Evolutionary conservation across 2,329 filamentous ascomycete species (phyloP).

Genomic region (Chrysoporthe deuterocubensis): DNA sequence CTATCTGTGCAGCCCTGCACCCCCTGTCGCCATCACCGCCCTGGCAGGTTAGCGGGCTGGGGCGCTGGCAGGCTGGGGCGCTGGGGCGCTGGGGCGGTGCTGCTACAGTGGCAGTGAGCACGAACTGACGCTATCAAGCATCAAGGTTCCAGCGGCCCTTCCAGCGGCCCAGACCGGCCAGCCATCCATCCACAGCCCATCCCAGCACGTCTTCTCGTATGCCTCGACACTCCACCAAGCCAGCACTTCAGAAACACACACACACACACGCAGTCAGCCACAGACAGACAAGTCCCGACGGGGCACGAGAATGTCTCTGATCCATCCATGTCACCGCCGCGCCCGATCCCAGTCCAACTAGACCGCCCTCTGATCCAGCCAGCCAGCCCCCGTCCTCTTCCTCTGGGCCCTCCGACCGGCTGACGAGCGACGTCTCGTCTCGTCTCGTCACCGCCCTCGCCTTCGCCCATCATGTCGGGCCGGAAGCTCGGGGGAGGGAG

Average conservation of each 20-base stretch:
- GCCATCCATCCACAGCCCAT: no score
- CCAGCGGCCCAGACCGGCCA: no score
- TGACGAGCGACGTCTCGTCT: constrained; percentile 4
- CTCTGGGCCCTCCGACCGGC: constrained; percentile 10
- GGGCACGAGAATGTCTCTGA: constrained; percentile 15
- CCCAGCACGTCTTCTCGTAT: no score
- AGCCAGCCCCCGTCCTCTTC: neutral
- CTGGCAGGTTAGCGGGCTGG: no score
- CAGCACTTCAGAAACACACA: no score
- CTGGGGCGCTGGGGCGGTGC: neutral
- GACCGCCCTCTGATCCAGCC: neutral
- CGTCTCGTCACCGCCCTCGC: constrained; percentile 10
- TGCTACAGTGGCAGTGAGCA: no score
- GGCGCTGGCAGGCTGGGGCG: neutral
- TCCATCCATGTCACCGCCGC: neutral
- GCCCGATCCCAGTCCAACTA: neutral
- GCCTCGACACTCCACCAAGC: no score
- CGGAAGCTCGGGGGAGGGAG: constrained; percentile 91
- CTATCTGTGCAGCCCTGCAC: neutral
- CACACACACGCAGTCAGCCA: neutral
- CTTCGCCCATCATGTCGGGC: constrained; percentile 67
- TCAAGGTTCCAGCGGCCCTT: no score
- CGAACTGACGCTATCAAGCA: no score
- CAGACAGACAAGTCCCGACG: neutral
- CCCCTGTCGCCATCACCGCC: neutral